A percentile compares a stretch with the other conserved stretches of the same genome.
Conservation (phyloP, 257 asterid species). For the Rehmannia glutinosa region DNA sequence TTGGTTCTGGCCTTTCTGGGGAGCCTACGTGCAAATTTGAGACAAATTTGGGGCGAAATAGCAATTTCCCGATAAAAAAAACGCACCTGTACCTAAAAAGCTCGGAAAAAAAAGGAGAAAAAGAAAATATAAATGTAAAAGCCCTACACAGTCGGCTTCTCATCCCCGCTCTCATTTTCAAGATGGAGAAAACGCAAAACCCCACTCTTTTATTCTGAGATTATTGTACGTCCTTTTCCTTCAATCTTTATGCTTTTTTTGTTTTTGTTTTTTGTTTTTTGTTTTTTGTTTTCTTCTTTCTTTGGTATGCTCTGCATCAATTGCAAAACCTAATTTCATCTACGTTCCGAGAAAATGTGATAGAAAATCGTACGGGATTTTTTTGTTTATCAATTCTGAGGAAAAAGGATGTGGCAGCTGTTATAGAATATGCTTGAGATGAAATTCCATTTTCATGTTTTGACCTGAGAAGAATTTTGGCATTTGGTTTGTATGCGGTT, state of each 20-base stretch:
- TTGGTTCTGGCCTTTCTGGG: too few relatives aligned
- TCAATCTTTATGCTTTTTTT: background rate
- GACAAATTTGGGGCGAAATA: background rate
- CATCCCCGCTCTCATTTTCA: background rate
- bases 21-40: background rate
- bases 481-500: background rate
- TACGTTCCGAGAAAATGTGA: conserved; percentile 8
- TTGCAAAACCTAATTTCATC: conserved; percentile 10
- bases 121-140: background rate
- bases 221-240: conserved; percentile 7
- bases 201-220: background rate
- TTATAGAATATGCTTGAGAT: background rate
- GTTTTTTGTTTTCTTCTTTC: background rate
- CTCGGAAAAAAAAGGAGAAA: background rate
- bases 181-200: conserved; percentile 18
- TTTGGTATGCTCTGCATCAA: background rate
- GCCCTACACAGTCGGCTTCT: conserved; percentile 16
- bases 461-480: background rate
- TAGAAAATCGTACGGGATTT: background rate
- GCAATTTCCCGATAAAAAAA: background rate
- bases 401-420: background rate
- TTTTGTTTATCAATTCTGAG: background rate
- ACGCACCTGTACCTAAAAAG: background rate
- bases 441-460: background rate
- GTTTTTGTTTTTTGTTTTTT: background rate